Evolutionary conservation across 495 filamentous ascomycete species (phyloP), one percentile per base, ranked within the genome.

Genomic region (Aspergillus nanangensis): DNA sequence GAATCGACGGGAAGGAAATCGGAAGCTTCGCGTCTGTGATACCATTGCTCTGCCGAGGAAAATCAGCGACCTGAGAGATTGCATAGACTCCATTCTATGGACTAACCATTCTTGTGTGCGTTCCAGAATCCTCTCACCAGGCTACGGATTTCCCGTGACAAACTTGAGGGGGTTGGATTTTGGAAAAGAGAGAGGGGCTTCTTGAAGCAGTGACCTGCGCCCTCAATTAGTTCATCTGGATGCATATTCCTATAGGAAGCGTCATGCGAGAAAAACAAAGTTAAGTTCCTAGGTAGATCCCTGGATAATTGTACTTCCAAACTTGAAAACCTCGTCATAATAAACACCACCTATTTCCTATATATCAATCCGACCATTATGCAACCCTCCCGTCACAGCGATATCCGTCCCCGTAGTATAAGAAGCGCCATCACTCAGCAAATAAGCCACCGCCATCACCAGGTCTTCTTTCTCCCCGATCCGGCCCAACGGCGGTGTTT

Each of bases 21-120:
- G 48, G 47, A 50, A 55, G 47, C 18, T 50, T 38, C 19, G 17
- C 37, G 15, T 48, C 34, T 32, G 15, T 44, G 50, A 40, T 52
- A 47, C 44, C 50, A 52, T 48, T 52, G 44, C 22, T 21, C 50
- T 52, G 13, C 3, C 8, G 27, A 34, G 18, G 18, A 17, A 47
- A 39, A 11, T 47, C 19, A 47, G 34, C 20, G 29, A 41, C n/a
- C 24, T 29, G 17, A 22, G 13, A 20, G n/a, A 39, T 15, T 33
- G 18, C 22, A 8, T 43, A 17, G 13, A 11, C 4, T 8, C 10
- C 17, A 24, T 24, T 33, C 10, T 40, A 40, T n/a, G n/a, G n/a
- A n/a, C 18, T 14, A 23, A 47, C 45, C 34, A 9, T 41, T 37
- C 14, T 19, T 27, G 20, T 32, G 45, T 32, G 41, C 15, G 34